A percentile compares a stretch with the other conserved stretches of the same genome.
phyloP scores from a whole-genome alignment of 148 eudicot species.

The Heliosperma pusillum region DNA sequence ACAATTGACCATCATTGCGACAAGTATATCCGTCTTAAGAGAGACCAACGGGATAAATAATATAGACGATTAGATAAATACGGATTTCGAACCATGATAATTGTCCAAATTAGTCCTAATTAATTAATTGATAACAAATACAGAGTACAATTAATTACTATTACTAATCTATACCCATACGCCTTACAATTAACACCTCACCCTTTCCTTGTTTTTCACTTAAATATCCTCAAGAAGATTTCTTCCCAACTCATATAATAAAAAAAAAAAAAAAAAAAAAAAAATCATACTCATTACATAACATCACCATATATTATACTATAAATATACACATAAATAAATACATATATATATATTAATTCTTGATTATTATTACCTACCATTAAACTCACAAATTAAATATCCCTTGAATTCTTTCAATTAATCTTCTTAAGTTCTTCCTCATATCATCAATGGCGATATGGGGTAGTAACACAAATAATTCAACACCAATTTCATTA shows the following conservation, averaged over 20 bases:
- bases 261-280: not conserved
- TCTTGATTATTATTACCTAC: not conserved
- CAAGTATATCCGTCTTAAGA: too few species aligned
- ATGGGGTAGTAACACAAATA: not conserved
- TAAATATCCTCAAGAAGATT: constrained; percentile 7
- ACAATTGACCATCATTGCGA: too few species aligned
- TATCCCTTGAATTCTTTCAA: not conserved
- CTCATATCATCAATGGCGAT: constrained; percentile 9
- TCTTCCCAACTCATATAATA: constrained; percentile 7
- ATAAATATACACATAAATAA: too few species aligned
- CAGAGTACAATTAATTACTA: not conserved
- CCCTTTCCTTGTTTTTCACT: not conserved
- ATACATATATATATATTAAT: not conserved
- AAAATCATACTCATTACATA: not conserved
- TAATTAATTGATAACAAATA: not conserved
- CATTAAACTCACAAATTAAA: not conserved
- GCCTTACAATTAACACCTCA: constrained; percentile 1
- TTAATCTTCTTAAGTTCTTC: not conserved
- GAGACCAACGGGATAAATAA: too few species aligned
- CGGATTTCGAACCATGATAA: not conserved
- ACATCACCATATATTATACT: not conserved
- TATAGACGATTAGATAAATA: too few species aligned
- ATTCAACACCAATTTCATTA: not conserved
- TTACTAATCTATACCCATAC: not conserved
- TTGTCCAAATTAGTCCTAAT: not conserved